Conservation (phyloP, 768 basidiomycete species). For the Mycena vulgaris region DNA sequence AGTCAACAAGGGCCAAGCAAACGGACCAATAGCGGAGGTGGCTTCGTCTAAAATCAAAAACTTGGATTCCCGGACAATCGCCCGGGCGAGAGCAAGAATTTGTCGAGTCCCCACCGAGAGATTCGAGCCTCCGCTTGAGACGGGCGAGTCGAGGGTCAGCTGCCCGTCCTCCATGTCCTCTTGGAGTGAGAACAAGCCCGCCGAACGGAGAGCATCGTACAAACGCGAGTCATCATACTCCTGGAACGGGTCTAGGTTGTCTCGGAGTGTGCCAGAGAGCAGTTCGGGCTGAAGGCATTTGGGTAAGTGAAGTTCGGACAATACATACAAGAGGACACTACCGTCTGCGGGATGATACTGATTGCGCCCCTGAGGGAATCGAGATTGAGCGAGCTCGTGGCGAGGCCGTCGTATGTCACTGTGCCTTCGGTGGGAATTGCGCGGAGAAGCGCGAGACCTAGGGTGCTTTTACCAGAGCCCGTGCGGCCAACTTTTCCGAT, state of each 20-base stretch:
- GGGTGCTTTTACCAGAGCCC: constrained; percentile 64
- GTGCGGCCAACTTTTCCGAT: constrained; percentile 64
- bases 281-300: constrained; percentile 48
- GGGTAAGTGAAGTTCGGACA: background rate
- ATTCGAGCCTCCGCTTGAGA: constrained; percentile 66
- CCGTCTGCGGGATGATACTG: constrained; percentile 73
- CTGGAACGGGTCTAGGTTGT: constrained; percentile 61
- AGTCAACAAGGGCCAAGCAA: too few species aligned
- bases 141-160: constrained; percentile 48
- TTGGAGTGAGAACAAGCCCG: constrained; percentile 46
- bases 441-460: constrained; percentile 68
- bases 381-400: constrained; percentile 65
- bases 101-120: constrained; percentile 47
- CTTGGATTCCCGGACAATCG: constrained; percentile 70
- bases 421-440: constrained; percentile 71
- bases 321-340: constrained; percentile 55
- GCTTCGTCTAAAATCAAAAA: constrained; percentile 71
- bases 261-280: constrained; percentile 57
- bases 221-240: constrained; percentile 59
- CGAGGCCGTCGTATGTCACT: constrained; percentile 69
- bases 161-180: constrained; percentile 29
- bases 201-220: constrained; percentile 51
- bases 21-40: constrained; percentile 27
- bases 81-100: constrained; percentile 62
- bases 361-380: constrained; percentile 69